These are phyloP conservation scores for Sesbania bispinosa DNA, from an alignment of 306 rosid species.

Conservation along the genomic window DNA sequence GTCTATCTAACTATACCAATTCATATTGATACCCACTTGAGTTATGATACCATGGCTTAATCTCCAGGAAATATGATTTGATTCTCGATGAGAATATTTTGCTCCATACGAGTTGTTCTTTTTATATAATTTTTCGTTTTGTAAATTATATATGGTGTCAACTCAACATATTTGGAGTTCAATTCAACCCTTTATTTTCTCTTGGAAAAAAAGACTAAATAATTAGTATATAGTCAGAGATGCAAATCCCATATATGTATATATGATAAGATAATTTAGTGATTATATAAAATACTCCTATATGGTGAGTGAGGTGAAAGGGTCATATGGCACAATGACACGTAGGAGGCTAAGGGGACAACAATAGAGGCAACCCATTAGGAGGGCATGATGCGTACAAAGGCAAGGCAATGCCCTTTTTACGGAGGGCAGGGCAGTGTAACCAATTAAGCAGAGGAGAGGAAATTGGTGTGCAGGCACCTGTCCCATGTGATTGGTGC, in stretches of 20 bases:
- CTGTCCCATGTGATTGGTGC: conserved; percentile 37
- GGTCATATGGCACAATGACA: conserved; percentile 23
- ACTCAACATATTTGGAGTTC: not conserved
- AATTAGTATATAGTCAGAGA: no score
- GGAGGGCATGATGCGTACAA: not conserved
- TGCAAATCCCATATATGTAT: no score
- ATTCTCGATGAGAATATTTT: conserved; percentile 17
- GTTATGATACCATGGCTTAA: not conserved
- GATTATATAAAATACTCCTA: no score
- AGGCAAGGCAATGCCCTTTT: conserved; percentile 9
- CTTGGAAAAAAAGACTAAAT: no score
- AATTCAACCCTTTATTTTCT: not conserved
- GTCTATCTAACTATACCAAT: not conserved
- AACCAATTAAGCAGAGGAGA: not conserved
- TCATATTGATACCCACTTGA: conserved; percentile 2
- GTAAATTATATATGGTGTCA: not conserved
- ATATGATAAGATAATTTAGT: no score
- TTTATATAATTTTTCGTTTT: not conserved
- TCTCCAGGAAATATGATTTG: conserved; percentile 11
- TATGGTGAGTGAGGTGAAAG: not conserved
- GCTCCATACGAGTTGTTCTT: not conserved
- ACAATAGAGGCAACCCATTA: not conserved
- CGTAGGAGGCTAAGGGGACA: conserved; percentile 21
- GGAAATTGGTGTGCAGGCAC: no score
- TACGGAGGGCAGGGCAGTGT: not conserved